Conservation (phyloP, 1,284 basidiomycete species). For the Tylopilus orsonianus region DNA sequence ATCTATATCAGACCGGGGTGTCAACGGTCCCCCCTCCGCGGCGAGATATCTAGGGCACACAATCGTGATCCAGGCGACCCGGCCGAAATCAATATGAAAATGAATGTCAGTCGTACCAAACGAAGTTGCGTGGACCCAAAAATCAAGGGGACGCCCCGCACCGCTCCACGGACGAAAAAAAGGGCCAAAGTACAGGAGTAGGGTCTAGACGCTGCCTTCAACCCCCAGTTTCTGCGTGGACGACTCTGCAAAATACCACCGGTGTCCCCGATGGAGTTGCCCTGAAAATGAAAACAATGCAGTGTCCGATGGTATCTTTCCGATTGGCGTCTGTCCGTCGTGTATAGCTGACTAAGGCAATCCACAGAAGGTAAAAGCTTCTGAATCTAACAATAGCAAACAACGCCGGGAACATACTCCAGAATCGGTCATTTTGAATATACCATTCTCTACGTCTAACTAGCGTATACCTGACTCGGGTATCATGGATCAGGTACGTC, state of each 20-base stretch:
- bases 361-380: slow-evolving; percentile 21
- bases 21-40: slow-evolving; percentile 27
- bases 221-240: not conserved
- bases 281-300: not conserved
- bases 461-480: not conserved
- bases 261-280: not conserved
- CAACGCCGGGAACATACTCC: slow-evolving; percentile 17
- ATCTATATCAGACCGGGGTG: slow-evolving; percentile 33
- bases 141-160: not conserved
- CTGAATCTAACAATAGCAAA: slow-evolving; percentile 29
- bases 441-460: not conserved
- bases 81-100: slow-evolving; percentile 20
- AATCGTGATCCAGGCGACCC: slow-evolving; percentile 13
- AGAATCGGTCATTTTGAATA: too few species aligned
- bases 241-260: not conserved
- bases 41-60: slow-evolving; percentile 5
- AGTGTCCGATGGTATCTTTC: too few species aligned
- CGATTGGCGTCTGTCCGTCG: too few species aligned
- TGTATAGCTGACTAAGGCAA: slow-evolving; percentile 20
- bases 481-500: slow-evolving; percentile 30
- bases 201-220: slow-evolving; percentile 10
- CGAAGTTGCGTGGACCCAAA: slow-evolving; percentile 1
- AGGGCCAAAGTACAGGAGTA: slow-evolving; percentile 1
- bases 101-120: not conserved
- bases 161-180: slow-evolving; percentile 1